Evolutionary conservation across 2,329 filamentous ascomycete species (phyloP).

Genomic region (Dryadomyces sulphureus): DNA sequence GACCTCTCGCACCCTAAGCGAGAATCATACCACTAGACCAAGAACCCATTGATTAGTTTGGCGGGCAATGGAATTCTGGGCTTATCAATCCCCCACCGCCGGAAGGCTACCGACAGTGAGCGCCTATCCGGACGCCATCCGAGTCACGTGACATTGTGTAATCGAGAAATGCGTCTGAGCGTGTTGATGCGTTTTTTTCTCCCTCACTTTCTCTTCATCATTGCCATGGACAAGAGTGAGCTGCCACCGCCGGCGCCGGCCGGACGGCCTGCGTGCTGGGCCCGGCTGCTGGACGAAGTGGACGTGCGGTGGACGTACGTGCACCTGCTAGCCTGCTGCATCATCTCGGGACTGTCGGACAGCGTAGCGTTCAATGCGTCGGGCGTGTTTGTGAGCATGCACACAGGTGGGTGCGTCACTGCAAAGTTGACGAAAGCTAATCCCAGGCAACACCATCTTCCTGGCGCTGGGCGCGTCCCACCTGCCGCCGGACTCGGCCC

Average conservation of each 20-base stretch:
- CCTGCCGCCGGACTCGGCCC: conserved; percentile 39
- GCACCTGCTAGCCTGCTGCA: conserved; percentile 55
- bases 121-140: neutral
- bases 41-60: neutral
- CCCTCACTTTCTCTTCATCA: neutral
- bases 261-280: too few relatives aligned
- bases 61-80: neutral
- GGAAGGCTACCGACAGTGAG: neutral
- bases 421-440: neutral
- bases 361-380: conserved; percentile 63
- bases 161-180: neutral
- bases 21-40: conserved; percentile 50
- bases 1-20: conserved; percentile 35
- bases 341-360: conserved; percentile 65
- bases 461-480: conserved; percentile 45
- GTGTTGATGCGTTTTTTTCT: neutral
- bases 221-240: too few relatives aligned
- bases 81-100: neutral
- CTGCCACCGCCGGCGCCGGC: neutral
- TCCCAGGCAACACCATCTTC: conserved; percentile 64
- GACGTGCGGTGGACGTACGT: conserved; percentile 36
- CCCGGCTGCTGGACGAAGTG: conserved; percentile 6
- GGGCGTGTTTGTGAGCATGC: conserved; percentile 74
- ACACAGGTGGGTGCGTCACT: conserved; percentile 42
- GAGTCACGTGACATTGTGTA: neutral